Base-by-base conservation (phyloP, 768 basidiomycete genomes). In the Amylocystis lapponica region DNA sequence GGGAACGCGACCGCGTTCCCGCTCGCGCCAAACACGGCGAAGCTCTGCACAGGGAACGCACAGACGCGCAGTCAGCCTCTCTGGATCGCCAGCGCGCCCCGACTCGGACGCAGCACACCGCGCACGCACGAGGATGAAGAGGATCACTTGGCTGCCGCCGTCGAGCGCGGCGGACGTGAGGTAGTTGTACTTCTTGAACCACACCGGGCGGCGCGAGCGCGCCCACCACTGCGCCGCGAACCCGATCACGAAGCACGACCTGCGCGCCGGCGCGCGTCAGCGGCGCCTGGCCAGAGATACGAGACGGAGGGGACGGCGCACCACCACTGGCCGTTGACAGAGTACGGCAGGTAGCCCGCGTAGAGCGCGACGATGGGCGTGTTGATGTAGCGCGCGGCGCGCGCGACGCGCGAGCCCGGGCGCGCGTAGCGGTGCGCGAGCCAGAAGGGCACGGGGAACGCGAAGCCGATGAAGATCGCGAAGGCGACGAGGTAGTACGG, bases 301-400 rank as follows among this genome's bases (percentile, higher is more conserved):
- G n/a, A n/a, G n/a, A n/a, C n/a, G n/a, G n/a, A n/a, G n/a, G n/a
- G 31, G 30, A 27, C 17, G 5, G 27, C 49, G 14, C 32, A 51
- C 66, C 71, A 74, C 71, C 74, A 76, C 62, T 73, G 69, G 11
- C 74, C 73, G 49, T 77, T 75, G 36, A 76, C 72, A 1, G 71
- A 73, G 58, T 73, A 76, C 5, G 74, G 72, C 26, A 76, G 59
- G 55, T 55, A 60, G 32, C 62, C 60, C 30, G 59, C 47, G 52
- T 63, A 63, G 33, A 58, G 63, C 27, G 66, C 51, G 35, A 75
- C 54, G 47, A 76, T 69, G 11, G 72, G 75, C 16, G 71, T 56
- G 53, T 74, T 69, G 54, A 74, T 56, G 51, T 72, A 74, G 36
- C 64, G 66, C 54, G 69, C 62, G 13, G 54, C 47, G 47, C 55